Conservation (phyloP, 257 asterid genomes). For the Plantago ovata region DNA sequence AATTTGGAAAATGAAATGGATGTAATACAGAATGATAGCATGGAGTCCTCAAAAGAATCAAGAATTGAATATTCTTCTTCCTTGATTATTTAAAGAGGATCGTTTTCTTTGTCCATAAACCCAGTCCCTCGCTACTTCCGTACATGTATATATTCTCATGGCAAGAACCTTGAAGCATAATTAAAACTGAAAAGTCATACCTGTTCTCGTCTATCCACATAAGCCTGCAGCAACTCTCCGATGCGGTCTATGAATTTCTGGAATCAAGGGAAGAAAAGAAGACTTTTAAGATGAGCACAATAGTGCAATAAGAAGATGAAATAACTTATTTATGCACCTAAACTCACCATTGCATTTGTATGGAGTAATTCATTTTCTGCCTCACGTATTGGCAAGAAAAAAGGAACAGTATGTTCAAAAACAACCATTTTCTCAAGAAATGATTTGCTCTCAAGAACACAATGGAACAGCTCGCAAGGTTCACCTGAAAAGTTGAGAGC, state of each 20-base stretch:
- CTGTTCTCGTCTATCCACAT: constrained; percentile 97
- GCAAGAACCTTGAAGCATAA: constrained; percentile 3
- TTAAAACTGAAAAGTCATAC: constrained; percentile 31
- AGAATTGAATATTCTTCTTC: too few species aligned
- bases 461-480: constrained; percentile 88
- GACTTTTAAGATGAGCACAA: constrained; percentile 16
- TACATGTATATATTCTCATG: not conserved
- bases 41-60: too few species aligned
- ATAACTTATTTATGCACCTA: constrained; percentile 19
- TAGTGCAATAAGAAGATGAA: constrained; percentile 17
- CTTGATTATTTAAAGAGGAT: too few species aligned
- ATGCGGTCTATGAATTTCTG: constrained; percentile 94
- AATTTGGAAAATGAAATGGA: too few species aligned
- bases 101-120: too few species aligned
- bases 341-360: constrained; percentile 86
- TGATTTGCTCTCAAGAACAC: constrained; percentile 97
- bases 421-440: constrained; percentile 98
- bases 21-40: too few species aligned
- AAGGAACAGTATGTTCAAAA: constrained; percentile 83
- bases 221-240: constrained; percentile 93
- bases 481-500: constrained; percentile 60
- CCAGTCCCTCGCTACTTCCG: too few species aligned
- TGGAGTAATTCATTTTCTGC: constrained; percentile 81
- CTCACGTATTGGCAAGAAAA: constrained; percentile 91
- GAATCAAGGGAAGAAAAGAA: constrained; percentile 25